Evolutionary conservation across 2,329 filamentous ascomycete genomes (phyloP).

Genomic region (Thermothelomyces thermophilus): DNA sequence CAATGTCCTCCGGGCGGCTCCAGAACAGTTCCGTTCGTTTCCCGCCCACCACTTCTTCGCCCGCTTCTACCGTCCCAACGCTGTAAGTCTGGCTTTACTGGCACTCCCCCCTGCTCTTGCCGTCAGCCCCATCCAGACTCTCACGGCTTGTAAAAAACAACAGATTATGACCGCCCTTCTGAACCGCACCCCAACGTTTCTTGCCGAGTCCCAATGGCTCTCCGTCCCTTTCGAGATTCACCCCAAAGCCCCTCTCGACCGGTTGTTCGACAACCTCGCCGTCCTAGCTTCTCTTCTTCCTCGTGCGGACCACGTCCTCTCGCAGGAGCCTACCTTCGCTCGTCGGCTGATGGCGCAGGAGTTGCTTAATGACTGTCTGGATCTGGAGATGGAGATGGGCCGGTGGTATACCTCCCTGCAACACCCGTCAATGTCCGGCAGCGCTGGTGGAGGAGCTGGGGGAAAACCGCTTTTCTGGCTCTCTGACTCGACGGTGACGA

Average conservation of each 20-base stretch:
- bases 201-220: slow-evolving; percentile 47
- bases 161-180: slow-evolving; percentile 44
- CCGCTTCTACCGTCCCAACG: slow-evolving; percentile 46
- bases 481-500: slow-evolving; percentile 18
- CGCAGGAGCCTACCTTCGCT: slow-evolving; percentile 34
- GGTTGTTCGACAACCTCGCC: slow-evolving; percentile 45
- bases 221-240: slow-evolving; percentile 46
- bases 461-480: slow-evolving; percentile 21
- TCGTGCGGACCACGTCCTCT: slow-evolving; percentile 38
- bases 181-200: slow-evolving; percentile 43
- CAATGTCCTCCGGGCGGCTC: slow-evolving; percentile 37
- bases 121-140: neutral
- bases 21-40: slow-evolving; percentile 42
- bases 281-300: slow-evolving; percentile 42
- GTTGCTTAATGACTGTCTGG: slow-evolving; percentile 41
- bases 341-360: slow-evolving; percentile 42
- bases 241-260: slow-evolving; percentile 45
- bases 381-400: slow-evolving; percentile 42
- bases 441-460: neutral
- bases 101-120: neutral
- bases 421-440: neutral
- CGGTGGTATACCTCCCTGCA: slow-evolving; percentile 38
- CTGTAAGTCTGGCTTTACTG: slow-evolving; percentile 35
- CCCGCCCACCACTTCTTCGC: slow-evolving; percentile 54
- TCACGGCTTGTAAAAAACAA: neutral